Evolutionary conservation across 495 filamentous ascomycete genomes (phyloP), one percentile per base, ranked within the genome.

Genomic region (Xylaria venustula): DNA sequence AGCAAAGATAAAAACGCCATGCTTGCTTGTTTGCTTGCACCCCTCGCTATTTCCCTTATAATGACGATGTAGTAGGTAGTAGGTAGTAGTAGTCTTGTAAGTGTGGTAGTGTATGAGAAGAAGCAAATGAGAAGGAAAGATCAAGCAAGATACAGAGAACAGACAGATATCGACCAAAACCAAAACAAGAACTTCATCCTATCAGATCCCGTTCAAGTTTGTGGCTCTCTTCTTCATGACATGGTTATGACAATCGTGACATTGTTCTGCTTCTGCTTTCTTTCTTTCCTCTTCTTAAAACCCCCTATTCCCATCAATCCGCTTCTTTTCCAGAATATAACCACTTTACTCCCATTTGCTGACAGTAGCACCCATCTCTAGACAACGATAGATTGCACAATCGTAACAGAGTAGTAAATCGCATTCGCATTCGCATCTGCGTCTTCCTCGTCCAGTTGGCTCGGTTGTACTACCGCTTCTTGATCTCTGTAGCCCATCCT

Each of bases 401-500:
- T 25, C 32, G 49, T 37, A 32, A 23, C 36, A 28, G 36, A 42
- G 51, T 42, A 54, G n/a, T n/a, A n/a, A n/a, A n/a, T n/a, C n/a
- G n/a, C n/a, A n/a, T n/a, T n/a, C n/a, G n/a, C n/a, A n/a, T n/a
- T n/a, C n/a, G n/a, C n/a, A n/a, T n/a, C n/a, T n/a, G n/a, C n/a
- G n/a, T n/a, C n/a, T n/a, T n/a, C n/a, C n/a, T n/a, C n/a, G n/a
- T n/a, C n/a, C n/a, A n/a, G n/a, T n/a, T n/a, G n/a, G n/a, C n/a
- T n/a, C 19, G 20, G 28, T 37, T 12, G 49, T 52, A 51, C 75
- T 79, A 92, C 75, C 89, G 83, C 78, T 91, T 91, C 82, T 93
- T 93, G 2, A 96, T 84, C 78, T 98, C 94, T 23, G 79, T 81
- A 2, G 93, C 88, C 94, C 94, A 98, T 12, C 94, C 94, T 45